These are phyloP conservation scores for Cyamopsis tetragonoloba DNA, from an alignment of 306 rosid genomes.

Conservation along the genomic window DNA sequence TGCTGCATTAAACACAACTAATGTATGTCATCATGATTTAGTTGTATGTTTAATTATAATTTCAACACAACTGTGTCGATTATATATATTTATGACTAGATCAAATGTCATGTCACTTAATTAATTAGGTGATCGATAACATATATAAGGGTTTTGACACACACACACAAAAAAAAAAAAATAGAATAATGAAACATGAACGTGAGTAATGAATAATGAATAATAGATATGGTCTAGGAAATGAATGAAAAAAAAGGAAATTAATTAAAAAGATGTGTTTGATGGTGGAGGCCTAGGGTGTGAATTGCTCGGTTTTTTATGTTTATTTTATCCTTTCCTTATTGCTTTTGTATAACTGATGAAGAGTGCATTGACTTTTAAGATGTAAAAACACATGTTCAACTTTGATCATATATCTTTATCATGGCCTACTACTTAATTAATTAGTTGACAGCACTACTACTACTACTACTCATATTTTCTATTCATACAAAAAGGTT, in stretches of 20 bases:
- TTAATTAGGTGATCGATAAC: neutral
- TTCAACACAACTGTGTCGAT: no score
- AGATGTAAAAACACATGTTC: slow-evolving; percentile 35
- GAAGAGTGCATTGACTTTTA: slow-evolving; percentile 65
- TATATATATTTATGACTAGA: no score
- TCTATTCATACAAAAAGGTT: slow-evolving; percentile 44
- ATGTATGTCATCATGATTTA: no score
- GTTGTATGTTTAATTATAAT: no score
- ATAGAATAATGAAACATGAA: slow-evolving; percentile 25
- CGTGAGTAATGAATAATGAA: slow-evolving; percentile 18
- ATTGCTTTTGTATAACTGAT: slow-evolving; percentile 35
- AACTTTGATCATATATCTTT: slow-evolving; percentile 40
- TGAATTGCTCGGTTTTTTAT: neutral
- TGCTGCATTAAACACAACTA: no score
- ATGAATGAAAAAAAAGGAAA: slow-evolving; percentile 39
- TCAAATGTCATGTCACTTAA: no score
- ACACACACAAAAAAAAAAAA: neutral
- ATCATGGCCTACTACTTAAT: slow-evolving; percentile 52
- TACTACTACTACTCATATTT: no score
- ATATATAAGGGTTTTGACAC: neutral
- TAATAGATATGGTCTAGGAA: slow-evolving; percentile 25
- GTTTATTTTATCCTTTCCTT: slow-evolving; percentile 19
- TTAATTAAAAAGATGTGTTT: slow-evolving; percentile 32
- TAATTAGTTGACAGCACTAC: slow-evolving; percentile 57
- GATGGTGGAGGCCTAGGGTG: slow-evolving; percentile 43